Evolutionary conservation across 2,329 filamentous ascomycete genomes (phyloP).

Genomic region (Monilinia polystroma): DNA sequence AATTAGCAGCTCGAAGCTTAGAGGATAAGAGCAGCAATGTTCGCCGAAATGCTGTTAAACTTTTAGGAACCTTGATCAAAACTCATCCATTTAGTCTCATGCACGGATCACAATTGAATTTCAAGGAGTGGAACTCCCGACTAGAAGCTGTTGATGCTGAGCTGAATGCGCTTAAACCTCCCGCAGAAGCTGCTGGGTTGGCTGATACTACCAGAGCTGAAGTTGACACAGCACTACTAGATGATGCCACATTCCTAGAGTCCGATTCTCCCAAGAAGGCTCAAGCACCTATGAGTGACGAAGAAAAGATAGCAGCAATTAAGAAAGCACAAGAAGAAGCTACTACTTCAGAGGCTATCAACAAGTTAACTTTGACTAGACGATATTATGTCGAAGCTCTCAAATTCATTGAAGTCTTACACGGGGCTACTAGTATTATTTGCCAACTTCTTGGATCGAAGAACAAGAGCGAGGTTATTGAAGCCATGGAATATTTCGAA

Average conservation of each 20-base stretch:
- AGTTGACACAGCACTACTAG: slow-evolving; percentile 75
- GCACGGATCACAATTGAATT: slow-evolving; percentile 81
- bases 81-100: slow-evolving; percentile 93
- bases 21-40: slow-evolving; percentile 99
- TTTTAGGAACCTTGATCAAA: slow-evolving; percentile 82
- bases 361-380: slow-evolving; percentile 81
- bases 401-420: slow-evolving; percentile 88
- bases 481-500: slow-evolving; percentile 98
- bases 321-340: slow-evolving; percentile 83
- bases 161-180: slow-evolving; percentile 76
- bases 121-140: slow-evolving; percentile 80
- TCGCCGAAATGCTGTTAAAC: slow-evolving; percentile 88
- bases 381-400: slow-evolving; percentile 93
- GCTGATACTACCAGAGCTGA: slow-evolving; percentile 60
- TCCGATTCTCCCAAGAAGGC: slow-evolving; percentile 61
- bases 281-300: slow-evolving; percentile 65
- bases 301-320: slow-evolving; percentile 70
- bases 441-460: slow-evolving; percentile 87
- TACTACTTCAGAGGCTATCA: slow-evolving; percentile 83
- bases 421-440: slow-evolving; percentile 75
- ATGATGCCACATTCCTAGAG: slow-evolving; percentile 82
- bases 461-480: slow-evolving; percentile 98
- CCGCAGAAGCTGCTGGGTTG: slow-evolving; percentile 69
- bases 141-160: slow-evolving; percentile 81
- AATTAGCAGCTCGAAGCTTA: slow-evolving; percentile 82